Evolutionary conservation across 495 filamentous ascomycete species (phyloP), one percentile per base, ranked within the genome.

Genomic region (Lophiotrema nucula): DNA sequence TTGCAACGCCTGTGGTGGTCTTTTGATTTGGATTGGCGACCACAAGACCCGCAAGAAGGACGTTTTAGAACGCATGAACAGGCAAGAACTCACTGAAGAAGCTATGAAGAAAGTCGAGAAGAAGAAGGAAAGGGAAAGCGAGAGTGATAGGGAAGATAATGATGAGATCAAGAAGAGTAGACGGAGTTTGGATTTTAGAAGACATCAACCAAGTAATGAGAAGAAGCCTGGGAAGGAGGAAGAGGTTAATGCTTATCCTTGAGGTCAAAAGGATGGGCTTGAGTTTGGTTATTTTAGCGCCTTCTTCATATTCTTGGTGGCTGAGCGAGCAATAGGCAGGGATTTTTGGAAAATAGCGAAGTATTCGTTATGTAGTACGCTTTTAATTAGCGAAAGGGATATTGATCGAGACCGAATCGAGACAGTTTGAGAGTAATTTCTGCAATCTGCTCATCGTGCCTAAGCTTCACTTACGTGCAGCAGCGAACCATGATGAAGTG

Each of bases 1-100:
- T 0, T 83, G 81, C 53, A 92, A 92, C 65, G 84, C 87, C 54
- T 74, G 76, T 0, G 88, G 83, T 1, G 88, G 88, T 24, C 67
- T 92, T 0, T 41, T 90, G 42, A 91, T 92, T 65, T 78, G 75
- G 54, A 76, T 91, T 26, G 88, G 88, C 5, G 87, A 90, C 59
- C 77, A 81, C 2, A 76, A 78, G 24, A 86, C 87, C 0, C 79
- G 88, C 22, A 92, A 92, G 79, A 89, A 88, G 80, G 88, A 92
- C 45, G 85, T 92, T 0, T 72, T 89, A 0, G 87, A 91, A 67
- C 80, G 83, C 24, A 79, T 91, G 64, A 79, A 82, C 63, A 79
- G 85, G 12, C 87, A 91, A 69, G 79, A 88, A 46, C 72, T 91
- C 45, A 92, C 88, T 2, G 74, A 77, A 28, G 80, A 88, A 64